A percentile compares a stretch with the other conserved stretches of the same genome.
Evolutionary conservation across 108 stramenopile species (phyloP).

Genomic region (Skeletonema marinoi): DNA sequence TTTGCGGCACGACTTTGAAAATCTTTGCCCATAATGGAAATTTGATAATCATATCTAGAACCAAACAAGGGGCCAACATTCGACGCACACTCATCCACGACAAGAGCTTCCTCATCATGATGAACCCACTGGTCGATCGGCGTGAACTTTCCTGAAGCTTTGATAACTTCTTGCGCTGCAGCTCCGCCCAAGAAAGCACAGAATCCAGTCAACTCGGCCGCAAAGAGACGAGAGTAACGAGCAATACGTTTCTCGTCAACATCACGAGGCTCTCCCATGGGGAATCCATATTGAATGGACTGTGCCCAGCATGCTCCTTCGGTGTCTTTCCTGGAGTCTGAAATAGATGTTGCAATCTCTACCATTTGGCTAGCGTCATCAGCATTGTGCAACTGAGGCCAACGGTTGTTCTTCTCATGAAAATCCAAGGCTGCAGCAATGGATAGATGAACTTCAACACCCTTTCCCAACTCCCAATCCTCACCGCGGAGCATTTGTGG

Average conservation of each 20-base stretch:
- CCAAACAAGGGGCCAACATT: conserved; percentile 51
- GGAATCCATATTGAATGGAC: conserved; percentile 51
- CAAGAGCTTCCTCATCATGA: conserved; percentile 56
- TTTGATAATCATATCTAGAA: conserved; percentile 74
- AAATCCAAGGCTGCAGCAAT: conserved; percentile 51
- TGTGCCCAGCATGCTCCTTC: conserved; percentile 54
- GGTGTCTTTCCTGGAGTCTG: conserved; percentile 22
- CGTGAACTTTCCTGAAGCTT: conserved; percentile 85
- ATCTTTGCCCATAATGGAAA: conserved; percentile 70
- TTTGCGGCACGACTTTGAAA: conserved; percentile 67
- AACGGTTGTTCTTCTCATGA: conserved; percentile 26
- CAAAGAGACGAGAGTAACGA: conserved; percentile 60
- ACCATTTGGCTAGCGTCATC: conserved; percentile 43
- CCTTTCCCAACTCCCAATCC: conserved; percentile 62
- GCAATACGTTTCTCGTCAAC: conserved; percentile 56
- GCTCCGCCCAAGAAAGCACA: conserved; percentile 86
- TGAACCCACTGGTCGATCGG: conserved; percentile 76
- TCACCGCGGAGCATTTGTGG: conserved; percentile 66
- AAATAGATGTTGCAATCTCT: conserved; percentile 26
- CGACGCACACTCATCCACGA: conserved; percentile 55
- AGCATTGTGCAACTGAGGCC: conserved; percentile 47
- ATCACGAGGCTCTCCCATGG: conserved; percentile 58
- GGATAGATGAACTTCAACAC: conserved; percentile 55
- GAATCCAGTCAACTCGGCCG: conserved; percentile 68
- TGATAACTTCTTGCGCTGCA: conserved; percentile 89